Percentiles rank a stretch among this genome's conserved stretches.
Conservation (phyloP, 2,329 filamentous ascomycete species). For the Pseudogymnoascus sp. region DNA sequence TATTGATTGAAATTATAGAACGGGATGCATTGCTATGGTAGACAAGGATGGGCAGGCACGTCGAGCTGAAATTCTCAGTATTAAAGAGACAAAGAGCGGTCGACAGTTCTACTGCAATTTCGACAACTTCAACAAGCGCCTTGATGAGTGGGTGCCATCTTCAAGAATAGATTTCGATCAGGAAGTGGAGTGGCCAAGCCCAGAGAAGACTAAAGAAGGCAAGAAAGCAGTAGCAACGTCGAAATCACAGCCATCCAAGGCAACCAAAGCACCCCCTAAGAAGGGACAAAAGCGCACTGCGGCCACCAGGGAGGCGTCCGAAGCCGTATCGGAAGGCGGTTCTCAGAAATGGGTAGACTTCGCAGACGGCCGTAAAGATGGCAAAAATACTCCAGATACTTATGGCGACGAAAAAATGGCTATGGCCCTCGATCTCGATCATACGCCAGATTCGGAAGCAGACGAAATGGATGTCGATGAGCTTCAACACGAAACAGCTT, state of each 20-base stretch:
- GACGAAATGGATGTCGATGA: constrained; percentile 48
- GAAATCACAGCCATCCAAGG: constrained; percentile 25
- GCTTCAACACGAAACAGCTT: constrained; percentile 30
- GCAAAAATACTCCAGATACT: constrained; percentile 22
- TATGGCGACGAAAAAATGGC: constrained; percentile 23
- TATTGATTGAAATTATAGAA: constrained; percentile 15
- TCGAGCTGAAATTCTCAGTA: constrained; percentile 93
- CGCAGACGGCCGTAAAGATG: constrained; percentile 18
- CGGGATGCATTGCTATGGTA: constrained; percentile 30
- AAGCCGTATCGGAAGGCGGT: constrained; percentile 23
- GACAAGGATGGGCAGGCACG: constrained; percentile 67
- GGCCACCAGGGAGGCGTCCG: constrained; percentile 25
- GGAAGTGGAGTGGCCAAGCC: constrained; percentile 93
- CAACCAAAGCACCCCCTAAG: constrained; percentile 28
- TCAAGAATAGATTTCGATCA: constrained; percentile 75
- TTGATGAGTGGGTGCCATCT: constrained; percentile 79
- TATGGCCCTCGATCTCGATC: constrained; percentile 21
- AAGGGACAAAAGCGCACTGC: constrained; percentile 33
- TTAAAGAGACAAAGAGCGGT: constrained; percentile 79
- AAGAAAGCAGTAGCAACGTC: constrained; percentile 58
- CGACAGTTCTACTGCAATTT: constrained; percentile 95
- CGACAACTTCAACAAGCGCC: constrained; percentile 89
- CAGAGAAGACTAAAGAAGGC: constrained; percentile 66
- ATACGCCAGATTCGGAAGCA: constrained; percentile 24
- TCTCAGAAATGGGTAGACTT: constrained; percentile 23